Conservation (phyloP, 352 stramenopile genomes). For the Phytophthora hibernalis region DNA sequence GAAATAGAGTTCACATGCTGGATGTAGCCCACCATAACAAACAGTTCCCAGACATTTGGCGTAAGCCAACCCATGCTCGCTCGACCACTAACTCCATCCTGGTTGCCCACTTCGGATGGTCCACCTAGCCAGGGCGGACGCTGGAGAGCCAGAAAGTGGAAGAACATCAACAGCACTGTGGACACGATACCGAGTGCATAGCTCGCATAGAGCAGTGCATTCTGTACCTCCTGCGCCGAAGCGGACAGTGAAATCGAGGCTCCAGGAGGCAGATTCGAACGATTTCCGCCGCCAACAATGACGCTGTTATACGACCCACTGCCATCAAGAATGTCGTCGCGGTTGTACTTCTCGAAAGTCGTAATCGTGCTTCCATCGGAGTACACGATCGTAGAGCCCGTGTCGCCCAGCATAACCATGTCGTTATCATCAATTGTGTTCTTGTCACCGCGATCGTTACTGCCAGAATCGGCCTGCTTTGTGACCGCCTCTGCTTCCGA, state of each 20-base stretch:
- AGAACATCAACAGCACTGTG: constrained; percentile 58
- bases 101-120: constrained; percentile 19
- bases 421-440: constrained; percentile 33
- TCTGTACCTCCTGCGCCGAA: constrained; percentile 48
- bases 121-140: constrained; percentile 48
- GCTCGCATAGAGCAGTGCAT: constrained; percentile 56
- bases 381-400: constrained; percentile 43
- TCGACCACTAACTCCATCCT: constrained; percentile 28
- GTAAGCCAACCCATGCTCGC: constrained; percentile 47
- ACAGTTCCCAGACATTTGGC: constrained; percentile 76
- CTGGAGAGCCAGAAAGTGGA: constrained; percentile 61
- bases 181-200: constrained; percentile 61
- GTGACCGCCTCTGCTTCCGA: constrained; percentile 34
- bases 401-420: constrained; percentile 39
- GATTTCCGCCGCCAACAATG: constrained; percentile 61
- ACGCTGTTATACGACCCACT: constrained; percentile 39
- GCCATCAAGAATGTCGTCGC: constrained; percentile 24
- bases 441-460: constrained; percentile 23
- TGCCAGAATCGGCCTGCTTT: constrained; percentile 31
- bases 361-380: constrained; percentile 42
- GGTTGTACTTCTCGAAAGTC: constrained; percentile 51
- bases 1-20: constrained; percentile 79
- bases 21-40: constrained; percentile 66
- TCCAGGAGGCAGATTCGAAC: constrained; percentile 54
- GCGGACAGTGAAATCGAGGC: constrained; percentile 64